Base-by-base conservation (phyloP, 1,139 yeast genomes). In the Lodderomyces metapsilosis region DNA sequence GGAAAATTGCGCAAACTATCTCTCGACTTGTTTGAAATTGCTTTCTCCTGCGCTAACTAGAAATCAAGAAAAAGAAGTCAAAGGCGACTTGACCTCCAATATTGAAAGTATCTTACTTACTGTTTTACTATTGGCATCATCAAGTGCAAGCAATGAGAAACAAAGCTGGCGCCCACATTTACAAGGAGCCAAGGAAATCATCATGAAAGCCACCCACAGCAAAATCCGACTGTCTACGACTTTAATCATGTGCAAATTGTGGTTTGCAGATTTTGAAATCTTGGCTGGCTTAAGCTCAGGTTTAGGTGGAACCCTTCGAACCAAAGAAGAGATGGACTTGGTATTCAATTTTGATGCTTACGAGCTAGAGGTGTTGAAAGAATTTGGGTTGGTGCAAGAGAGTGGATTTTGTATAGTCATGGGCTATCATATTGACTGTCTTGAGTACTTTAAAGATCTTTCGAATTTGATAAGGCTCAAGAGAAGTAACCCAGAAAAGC, bases 81-180 rank as follows among this genome's bases (percentile, higher is more conserved):
- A 54, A 30, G 49, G 46, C 34, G 53, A 56, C 36, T 66, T 75
- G 24, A 53, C 70, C 2, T 59, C 69, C 31, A 78, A 77, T 47
- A 73, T 80, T n/a, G 88, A 81, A 49, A 76, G 85, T 0, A 77
- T 83, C 47, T 64, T 82, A 11, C 56, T 82, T 24, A 82, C 88
- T 0, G 83, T 81, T 1, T 63, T 83, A 15, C 59, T 83, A 36
- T 59, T 83, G 33, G 81, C 88, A 0, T 74, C 84, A 46, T 83
- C 82, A 42, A 80, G 82, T 52, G 86, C 86, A 0, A 68, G 81
- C n/a, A 61, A 62, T 25, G 68, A 80, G 1, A 75, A 76, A 53
- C 78, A 79, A 39, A 76, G 78, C 48, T 83, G 88, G 88, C 67
- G 88, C 47, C 80, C 86, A 0, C 88, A 82, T 62, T 60, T 83